These are phyloP conservation scores for Neofusicoccum umdonicola DNA, from an alignment of 2,329 filamentous ascomycete genomes.

Conservation along the genomic window DNA sequence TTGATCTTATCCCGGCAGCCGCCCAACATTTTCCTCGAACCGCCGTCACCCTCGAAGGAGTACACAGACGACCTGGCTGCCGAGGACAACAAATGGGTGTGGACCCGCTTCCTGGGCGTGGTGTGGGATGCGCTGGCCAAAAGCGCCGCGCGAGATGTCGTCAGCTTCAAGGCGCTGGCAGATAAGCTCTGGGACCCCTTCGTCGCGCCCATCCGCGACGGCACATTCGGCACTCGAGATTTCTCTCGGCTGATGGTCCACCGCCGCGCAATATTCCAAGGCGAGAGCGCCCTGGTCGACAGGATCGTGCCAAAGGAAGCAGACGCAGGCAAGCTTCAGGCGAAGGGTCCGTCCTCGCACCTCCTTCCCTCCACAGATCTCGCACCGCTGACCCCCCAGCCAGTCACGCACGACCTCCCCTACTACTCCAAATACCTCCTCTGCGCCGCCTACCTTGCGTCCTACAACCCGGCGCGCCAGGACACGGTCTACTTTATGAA, in stretches of 20 bases:
- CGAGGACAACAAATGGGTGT: constrained; percentile 66
- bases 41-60: constrained; percentile 43
- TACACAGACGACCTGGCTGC: constrained; percentile 47
- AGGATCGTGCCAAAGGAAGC: constrained; percentile 44
- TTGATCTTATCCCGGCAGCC: constrained; percentile 64
- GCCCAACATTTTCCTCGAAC: constrained; percentile 45
- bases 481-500: constrained; percentile 76
- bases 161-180: constrained; percentile 68
- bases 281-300: constrained; percentile 68
- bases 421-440: constrained; percentile 72
- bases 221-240: constrained; percentile 72
- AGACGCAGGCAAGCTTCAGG: neutral
- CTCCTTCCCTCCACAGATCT: neutral
- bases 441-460: constrained; percentile 75
- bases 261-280: constrained; percentile 67
- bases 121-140: constrained; percentile 85
- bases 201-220: constrained; percentile 70
- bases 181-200: constrained; percentile 81
- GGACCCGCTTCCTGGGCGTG: constrained; percentile 76
- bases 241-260: constrained; percentile 80
- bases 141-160: constrained; percentile 75
- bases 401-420: constrained; percentile 55
- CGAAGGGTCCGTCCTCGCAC: neutral
- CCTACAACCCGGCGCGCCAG: constrained; percentile 73
- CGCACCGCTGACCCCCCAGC: neutral